These are phyloP conservation scores for Zalerion maritima DNA, from an alignment of 495 filamentous ascomycete species.

Conservation along the genomic window DNA sequence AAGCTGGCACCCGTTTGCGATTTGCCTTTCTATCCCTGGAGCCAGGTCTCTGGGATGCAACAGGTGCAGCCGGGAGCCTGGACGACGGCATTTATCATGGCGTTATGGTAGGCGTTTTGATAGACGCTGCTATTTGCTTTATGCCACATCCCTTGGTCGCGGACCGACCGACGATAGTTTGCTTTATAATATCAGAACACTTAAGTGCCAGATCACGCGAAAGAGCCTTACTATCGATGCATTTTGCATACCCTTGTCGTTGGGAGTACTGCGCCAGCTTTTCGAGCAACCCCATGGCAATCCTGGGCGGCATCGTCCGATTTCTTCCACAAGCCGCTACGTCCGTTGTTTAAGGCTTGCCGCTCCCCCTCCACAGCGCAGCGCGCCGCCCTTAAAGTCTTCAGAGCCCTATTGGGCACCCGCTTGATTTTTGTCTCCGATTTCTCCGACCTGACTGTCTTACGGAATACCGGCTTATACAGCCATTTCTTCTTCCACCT, in stretches of 20 bases:
- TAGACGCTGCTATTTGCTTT: conserved; percentile 7
- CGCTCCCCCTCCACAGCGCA: too few relatives aligned
- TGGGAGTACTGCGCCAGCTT: conserved; percentile 5
- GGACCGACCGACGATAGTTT: conserved; percentile 6
- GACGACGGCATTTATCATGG: conserved; percentile 9
- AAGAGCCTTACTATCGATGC: conserved; percentile 7
- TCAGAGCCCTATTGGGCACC: too few relatives aligned
- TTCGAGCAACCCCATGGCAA: conserved; percentile 5
- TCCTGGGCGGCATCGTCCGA: conserved; percentile 6
- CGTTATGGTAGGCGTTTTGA: conserved; percentile 7
- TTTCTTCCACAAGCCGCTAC: conserved; percentile 7
- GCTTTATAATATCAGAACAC: conserved; percentile 4
- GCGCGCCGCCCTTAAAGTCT: too few relatives aligned
- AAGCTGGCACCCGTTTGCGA: too few relatives aligned
- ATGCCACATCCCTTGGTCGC: conserved; percentile 7
- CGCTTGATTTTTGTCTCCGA: too few relatives aligned
- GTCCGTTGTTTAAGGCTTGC: too few relatives aligned
- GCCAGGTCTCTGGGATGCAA: too few relatives aligned
- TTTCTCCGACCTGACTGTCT: too few relatives aligned
- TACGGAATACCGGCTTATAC: conserved; percentile 8
- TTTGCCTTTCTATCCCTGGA: too few relatives aligned
- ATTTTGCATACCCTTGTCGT: conserved; percentile 6
- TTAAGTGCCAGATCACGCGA: conserved; percentile 1
- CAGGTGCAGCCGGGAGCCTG: too few relatives aligned
- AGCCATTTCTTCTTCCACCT: conserved; percentile 8